Evolutionary conservation across 495 filamentous ascomycete genomes (phyloP), one percentile per base, ranked within the genome.

Genomic region (Hypoxylon perforatum): DNA sequence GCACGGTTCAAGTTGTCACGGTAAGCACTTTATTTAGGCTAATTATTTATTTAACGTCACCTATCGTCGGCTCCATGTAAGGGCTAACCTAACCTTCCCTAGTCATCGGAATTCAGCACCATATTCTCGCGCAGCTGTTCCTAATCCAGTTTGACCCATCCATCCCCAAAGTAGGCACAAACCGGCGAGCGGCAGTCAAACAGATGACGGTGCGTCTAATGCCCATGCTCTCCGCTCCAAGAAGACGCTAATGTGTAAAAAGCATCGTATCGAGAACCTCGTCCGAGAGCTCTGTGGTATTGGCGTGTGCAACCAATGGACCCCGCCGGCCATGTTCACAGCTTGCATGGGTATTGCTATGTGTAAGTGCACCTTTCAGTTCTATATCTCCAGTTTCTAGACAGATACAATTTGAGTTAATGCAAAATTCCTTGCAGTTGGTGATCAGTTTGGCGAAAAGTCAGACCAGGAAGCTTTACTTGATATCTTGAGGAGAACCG

Each of bases 91-190:
- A 28, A 6, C 18, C 12, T 28, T 44, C 7, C 17, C n/a, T 57
- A 84, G 82, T 83, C 9, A 83, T 85, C 45, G 82, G 82, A 5
- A 75, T 79, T 19, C 82, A 85, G 53, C 82, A 85, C 77, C 83
- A 86, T 74, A 82, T 81, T 52, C 75, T 82, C 55, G 84, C 85
- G 49, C 81, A 82, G 71, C 76, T 82, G 48, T 80, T 83, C 58
- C 69, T 76, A 7, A 61, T 76, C 45, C 73, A 76, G 49, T 81
- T 78, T 71, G 78, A 82, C 67, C 80, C 78, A 46, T 76, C 72
- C 47, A 74, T 77, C 42, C 75, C 76, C 0, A 68, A 66, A 55
- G 73, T 77, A 15, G 78, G 78, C 11, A 71, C 66, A 12, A 65
- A 49, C 22, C 71, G 74, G 12, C 71, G 70, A 48, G 64, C 58